Base-by-base conservation (phyloP, 805 yeast species). In the Candida sphagnicola region DNA sequence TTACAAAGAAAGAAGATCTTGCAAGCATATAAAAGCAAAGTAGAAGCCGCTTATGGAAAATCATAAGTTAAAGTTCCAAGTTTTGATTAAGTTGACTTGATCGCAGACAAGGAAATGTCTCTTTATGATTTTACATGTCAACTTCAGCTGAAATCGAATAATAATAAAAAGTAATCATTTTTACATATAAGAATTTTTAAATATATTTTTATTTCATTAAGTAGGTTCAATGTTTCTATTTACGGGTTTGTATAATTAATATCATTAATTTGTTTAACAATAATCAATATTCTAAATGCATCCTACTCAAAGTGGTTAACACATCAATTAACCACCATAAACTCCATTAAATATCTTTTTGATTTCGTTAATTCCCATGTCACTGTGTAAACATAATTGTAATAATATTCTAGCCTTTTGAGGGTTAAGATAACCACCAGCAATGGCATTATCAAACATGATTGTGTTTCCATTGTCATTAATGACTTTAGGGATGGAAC, bases 1-100 rank as follows among this genome's bases (percentile, higher is more conserved):
- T 75, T 93, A 55, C 96, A 91, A 72, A 84, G 99, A 73, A 85
- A 77, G 73, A 85, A 85, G 72, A 93, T 93, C 56, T 67, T 87
- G 50, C 77, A 72, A 23, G 77, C 81, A 44, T 85, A 82, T 57
- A 62, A 81, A 62, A 73, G 73, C 26, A 76, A 73, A 35, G 85
- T 93, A 52, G 85, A 85, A 44, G 69, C 67, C 43, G 75, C 87
- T 25, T 90, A 86, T 48, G 43, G 42, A 5, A 33, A 18, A 21
- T 24, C 29, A 8, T 26, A 13, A 26, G 13, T 8, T 26, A 6
- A 10, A 21, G n/a, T n/a, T n/a, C n/a, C n/a, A n/a, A n/a, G n/a
- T n/a, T n/a, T n/a, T n/a, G n/a, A n/a, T n/a, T n/a, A n/a, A n/a
- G n/a, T n/a, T n/a, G n/a, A n/a, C n/a, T n/a, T n/a, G n/a, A n/a